phyloP scores from a whole-genome alignment of 176 grass and related monocot genomes.

The Chloris gayana region DNA sequence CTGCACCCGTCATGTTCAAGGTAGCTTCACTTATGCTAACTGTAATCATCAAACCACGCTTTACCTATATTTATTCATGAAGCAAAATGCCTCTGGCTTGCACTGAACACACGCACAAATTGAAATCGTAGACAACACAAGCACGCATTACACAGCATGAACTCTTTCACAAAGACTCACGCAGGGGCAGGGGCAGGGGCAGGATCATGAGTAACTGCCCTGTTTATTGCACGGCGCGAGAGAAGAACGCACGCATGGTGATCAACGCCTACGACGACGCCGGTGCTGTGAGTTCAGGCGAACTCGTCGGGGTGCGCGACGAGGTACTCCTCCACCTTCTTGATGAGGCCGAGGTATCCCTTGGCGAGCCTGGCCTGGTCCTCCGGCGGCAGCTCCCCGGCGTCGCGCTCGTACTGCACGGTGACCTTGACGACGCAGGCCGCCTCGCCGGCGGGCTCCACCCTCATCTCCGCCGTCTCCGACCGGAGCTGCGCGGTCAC shows the following conservation, averaged over 20 bases:
- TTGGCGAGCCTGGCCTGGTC: background rate
- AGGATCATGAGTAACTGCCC: background rate
- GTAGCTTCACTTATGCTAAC: no score
- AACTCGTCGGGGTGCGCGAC: conserved; percentile 34
- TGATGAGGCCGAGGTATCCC: conserved; percentile 3
- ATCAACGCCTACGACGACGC: background rate
- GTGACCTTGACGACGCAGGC: conserved; percentile 34
- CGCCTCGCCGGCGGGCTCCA: conserved; percentile 27
- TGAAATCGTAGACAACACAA: background rate
- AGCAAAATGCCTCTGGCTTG: background rate
- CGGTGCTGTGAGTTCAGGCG: background rate
- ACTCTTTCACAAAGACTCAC: background rate
- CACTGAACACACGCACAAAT: background rate
- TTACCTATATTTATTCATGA: background rate
- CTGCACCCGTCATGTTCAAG: no score
- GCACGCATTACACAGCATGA: background rate
- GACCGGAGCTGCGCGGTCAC: conserved; percentile 30
- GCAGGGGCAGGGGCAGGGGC: background rate
- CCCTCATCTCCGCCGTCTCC: background rate
- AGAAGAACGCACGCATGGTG: background rate
- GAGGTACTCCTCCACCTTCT: conserved; percentile 49
- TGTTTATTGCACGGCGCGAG: background rate
- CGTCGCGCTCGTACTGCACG: conserved; percentile 45
- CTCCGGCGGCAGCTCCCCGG: conserved; percentile 1
- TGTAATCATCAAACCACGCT: background rate